Conservation (phyloP, 805 yeast genomes). For the Barnettozyma salicaria region DNA sequence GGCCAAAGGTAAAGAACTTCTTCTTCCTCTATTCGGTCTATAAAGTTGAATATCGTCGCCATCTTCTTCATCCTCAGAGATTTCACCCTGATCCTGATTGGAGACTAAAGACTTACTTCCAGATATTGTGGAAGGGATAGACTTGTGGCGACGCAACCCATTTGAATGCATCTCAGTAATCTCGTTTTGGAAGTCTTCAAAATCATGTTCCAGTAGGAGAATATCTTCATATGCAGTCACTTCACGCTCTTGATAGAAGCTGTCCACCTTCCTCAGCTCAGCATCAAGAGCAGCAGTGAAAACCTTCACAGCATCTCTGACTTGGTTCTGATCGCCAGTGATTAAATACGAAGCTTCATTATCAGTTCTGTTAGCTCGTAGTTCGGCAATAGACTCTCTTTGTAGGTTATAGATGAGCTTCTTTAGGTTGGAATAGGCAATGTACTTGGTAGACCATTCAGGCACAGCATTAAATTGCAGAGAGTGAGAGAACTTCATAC, state of each 20-base stretch:
- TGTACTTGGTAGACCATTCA: constrained; percentile 92
- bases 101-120: neutral
- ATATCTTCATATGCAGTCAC: constrained; percentile 45
- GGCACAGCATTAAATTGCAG: constrained; percentile 97
- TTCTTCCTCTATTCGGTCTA: constrained; percentile 18
- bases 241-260: constrained; percentile 67
- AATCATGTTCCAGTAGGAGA: constrained; percentile 53
- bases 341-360: constrained; percentile 25
- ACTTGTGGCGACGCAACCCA: constrained; percentile 14
- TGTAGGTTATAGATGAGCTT: constrained; percentile 80
- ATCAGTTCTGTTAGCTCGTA: constrained; percentile 15
- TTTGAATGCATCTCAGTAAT: constrained; percentile 10
- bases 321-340: constrained; percentile 28
- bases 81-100: neutral
- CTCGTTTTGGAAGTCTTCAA: constrained; percentile 49
- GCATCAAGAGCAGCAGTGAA: constrained; percentile 69
- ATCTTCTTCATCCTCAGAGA: constrained; percentile 7
- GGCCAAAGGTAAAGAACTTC: constrained; percentile 20
- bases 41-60: constrained; percentile 17
- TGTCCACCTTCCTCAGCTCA: constrained; percentile 71
- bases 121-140: constrained; percentile 12
- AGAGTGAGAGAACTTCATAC: constrained; percentile 92
- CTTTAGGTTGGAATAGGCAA: constrained; percentile 83
- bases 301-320: constrained; percentile 46
- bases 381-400: constrained; percentile 40